These are phyloP conservation scores for Pyricularia pennisetigena DNA, from an alignment of 2,329 filamentous ascomycete genomes.

Conservation along the genomic window DNA sequence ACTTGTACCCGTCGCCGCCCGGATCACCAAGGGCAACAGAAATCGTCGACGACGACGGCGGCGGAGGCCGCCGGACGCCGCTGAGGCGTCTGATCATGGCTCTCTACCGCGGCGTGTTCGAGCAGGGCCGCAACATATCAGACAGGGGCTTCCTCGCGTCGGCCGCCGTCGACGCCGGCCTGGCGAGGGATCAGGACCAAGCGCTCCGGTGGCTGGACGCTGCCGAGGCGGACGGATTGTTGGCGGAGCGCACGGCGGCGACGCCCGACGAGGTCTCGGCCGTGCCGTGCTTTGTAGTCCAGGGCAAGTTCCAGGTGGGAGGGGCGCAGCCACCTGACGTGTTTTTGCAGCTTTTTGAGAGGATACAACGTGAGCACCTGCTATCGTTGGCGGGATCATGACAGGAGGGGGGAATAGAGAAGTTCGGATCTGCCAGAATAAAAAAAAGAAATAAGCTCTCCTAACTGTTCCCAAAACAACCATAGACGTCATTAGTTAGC, in stretches of 20 bases:
- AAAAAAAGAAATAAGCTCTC: too few species aligned
- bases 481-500: background rate
- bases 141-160: constrained; percentile 26
- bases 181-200: constrained; percentile 13
- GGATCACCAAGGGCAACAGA: background rate
- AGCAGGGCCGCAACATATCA: constrained; percentile 29
- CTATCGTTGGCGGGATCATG: constrained; percentile 3
- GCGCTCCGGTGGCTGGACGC: constrained; percentile 16
- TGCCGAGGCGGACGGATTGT: constrained; percentile 6
- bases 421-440: too few species aligned
- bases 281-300: constrained; percentile 66
- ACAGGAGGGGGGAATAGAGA: background rate
- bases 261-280: constrained; percentile 38
- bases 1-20: background rate
- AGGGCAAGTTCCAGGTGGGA: constrained; percentile 56
- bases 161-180: constrained; percentile 20
- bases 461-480: too few species aligned
- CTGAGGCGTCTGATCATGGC: constrained; percentile 24
- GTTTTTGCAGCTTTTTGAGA: constrained; percentile 57
- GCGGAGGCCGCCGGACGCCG: background rate
- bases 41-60: background rate
- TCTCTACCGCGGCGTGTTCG: constrained; percentile 32
- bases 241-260: constrained; percentile 9
- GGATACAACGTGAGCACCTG: background rate
- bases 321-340: constrained; percentile 60